Evolutionary conservation across 2,329 filamentous ascomycete genomes (phyloP), one percentile per base, ranked within the genome.

Genomic region (Stylonectria norvegica): DNA sequence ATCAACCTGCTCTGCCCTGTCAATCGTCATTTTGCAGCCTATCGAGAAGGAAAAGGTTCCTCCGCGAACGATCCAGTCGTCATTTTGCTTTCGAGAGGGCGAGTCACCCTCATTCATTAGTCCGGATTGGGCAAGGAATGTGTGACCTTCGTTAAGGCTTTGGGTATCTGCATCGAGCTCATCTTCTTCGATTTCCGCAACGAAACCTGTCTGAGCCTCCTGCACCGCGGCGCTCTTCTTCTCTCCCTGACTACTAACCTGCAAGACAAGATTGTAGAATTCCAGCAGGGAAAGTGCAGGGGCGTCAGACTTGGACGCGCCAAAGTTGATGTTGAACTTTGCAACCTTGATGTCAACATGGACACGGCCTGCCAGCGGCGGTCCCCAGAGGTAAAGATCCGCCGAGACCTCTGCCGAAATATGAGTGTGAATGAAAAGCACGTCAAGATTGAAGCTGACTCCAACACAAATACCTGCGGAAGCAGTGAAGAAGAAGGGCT

Each of bases 311-410:
- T 14, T 29, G n/a, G 9, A 16, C 12, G 5, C 31, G 20, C 52
- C 48, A 40, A 57, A 52, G 25, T 50, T 39, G 32, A 61, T 53
- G 23, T 56, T 36, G 20, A 61, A 59, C 5, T 42, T 38, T 14
- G 50, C 47, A 7, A 60, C 40, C 47, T 38, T 50, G 30, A 61
- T 45, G 30, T 61, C 50, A 11, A 61, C 47, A 9, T 59, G 53
- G 0, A 57, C 53, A 1, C 20, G 14, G 1, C 56, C 56, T 12
- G 35, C 25, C 4, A 59, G 15, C 0, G 52, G 49, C 7, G 54
- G 55, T 2, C 53, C 56, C 40, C 40, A 34, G 9, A 58, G 20
- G 20, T 38, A 34, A 2, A 58, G 39, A 4, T 36, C 15, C 1
- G 53, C 52, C 3, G 40, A 30, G 20, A 59, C 47, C 16, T 56